phyloP scores from a whole-genome alignment of 768 basidiomycete species.

The Boletus bicolor region DNA sequence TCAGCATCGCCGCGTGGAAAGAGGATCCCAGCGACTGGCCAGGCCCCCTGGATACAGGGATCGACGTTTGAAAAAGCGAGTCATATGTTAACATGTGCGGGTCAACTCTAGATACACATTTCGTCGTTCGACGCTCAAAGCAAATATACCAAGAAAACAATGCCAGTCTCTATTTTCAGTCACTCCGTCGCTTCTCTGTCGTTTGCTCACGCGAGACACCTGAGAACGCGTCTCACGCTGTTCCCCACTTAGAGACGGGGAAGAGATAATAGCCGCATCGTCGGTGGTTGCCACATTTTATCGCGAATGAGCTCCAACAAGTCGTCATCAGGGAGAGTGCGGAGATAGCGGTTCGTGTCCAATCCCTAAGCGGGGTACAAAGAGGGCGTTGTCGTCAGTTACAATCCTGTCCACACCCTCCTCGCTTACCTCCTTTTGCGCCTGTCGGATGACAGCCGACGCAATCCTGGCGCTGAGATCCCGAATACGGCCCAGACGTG shows the following conservation, averaged over 20 bases:
- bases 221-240: constrained; percentile 3
- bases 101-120: not conserved
- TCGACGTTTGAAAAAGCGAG: constrained; percentile 27
- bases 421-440: constrained; percentile 56
- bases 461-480: constrained; percentile 65
- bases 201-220: not conserved
- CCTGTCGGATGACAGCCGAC: constrained; percentile 56
- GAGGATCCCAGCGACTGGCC: constrained; percentile 7
- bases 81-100: not conserved
- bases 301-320: constrained; percentile 48
- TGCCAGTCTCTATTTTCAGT: not conserved
- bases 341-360: constrained; percentile 46
- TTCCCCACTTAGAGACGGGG: constrained; percentile 16
- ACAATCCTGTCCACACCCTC: not conserved
- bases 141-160: not conserved
- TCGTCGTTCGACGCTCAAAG: not conserved
- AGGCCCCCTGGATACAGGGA: constrained; percentile 17
- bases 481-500: constrained; percentile 62
- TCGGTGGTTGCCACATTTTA: constrained; percentile 54
- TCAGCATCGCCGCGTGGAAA: constrained; percentile 69
- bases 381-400: not conserved
- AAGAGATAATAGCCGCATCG: not conserved
- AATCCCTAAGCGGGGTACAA: constrained; percentile 22
- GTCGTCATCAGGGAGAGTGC: constrained; percentile 45
- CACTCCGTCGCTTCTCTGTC: not conserved